phyloP scores from a whole-genome alignment of 148 eudicot genomes.

The Chenopodium formosanum region DNA sequence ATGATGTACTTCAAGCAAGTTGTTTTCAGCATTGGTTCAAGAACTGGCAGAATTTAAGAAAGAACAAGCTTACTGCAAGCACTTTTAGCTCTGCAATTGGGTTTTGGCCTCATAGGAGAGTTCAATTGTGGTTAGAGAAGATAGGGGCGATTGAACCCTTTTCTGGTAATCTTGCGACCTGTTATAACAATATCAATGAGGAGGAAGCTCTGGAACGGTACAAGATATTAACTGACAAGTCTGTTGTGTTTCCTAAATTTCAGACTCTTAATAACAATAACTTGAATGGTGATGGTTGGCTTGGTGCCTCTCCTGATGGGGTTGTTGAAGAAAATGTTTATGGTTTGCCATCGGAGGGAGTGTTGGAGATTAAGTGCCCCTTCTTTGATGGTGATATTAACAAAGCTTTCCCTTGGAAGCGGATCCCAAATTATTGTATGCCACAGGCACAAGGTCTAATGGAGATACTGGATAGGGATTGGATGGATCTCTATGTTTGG shows the following conservation, averaged over 20 bases:
- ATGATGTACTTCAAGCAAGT: conserved; percentile 43
- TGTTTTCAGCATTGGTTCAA: conserved; percentile 63
- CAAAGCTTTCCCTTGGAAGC: conserved; percentile 52
- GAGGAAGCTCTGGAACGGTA: conserved; percentile 78
- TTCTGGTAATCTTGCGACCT: conserved; percentile 60
- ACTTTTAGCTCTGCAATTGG: conserved; percentile 72
- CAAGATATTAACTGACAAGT: conserved; percentile 62
- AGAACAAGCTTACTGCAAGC: conserved; percentile 69
- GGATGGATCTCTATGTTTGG: conserved; percentile 91
- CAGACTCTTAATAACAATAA: conserved; percentile 45
- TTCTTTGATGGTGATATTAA: conserved; percentile 58
- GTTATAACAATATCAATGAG: conserved; percentile 74
- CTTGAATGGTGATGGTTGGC: conserved; percentile 58
- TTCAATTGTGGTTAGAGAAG: conserved; percentile 77
- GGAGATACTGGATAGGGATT: conserved; percentile 78
- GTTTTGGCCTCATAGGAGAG: conserved; percentile 63
- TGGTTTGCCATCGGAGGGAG: conserved; percentile 55
- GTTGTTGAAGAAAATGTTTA: conserved; percentile 40
- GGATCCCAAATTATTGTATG: conserved; percentile 53
- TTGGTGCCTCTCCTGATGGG: conserved; percentile 88
- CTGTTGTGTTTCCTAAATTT: conserved; percentile 52
- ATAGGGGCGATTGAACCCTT: conserved; percentile 69
- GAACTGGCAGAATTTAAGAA: conserved; percentile 70
- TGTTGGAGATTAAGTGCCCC: conserved; percentile 81
- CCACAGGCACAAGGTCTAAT: conserved; percentile 93